These are phyloP conservation scores for Rhizophora apiculata DNA, from an alignment of 345 rosid species.

Conservation along the genomic window DNA sequence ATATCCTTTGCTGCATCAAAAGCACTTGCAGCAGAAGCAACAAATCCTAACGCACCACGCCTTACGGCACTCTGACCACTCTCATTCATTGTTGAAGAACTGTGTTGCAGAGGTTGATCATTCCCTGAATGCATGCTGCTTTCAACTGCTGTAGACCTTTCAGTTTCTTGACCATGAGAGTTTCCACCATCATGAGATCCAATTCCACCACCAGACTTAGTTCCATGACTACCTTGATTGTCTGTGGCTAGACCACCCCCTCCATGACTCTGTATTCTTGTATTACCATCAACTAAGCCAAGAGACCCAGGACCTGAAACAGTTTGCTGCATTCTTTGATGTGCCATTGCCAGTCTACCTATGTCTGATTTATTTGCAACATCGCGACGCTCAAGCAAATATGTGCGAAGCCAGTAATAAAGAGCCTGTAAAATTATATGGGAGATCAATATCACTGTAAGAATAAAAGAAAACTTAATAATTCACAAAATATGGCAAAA, in stretches of 20 bases:
- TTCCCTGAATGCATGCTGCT: slow-evolving; percentile 52
- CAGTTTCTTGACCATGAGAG: slow-evolving; percentile 86
- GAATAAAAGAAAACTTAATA: not conserved
- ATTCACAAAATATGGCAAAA: slow-evolving; percentile 4
- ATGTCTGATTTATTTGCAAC: slow-evolving; percentile 87
- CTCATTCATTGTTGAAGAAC: slow-evolving; percentile 53
- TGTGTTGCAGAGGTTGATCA: slow-evolving; percentile 77
- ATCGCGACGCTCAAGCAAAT: slow-evolving; percentile 97
- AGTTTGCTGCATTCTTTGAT: slow-evolving; percentile 92
- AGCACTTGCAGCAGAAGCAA: slow-evolving; percentile 83
- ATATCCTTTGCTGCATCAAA: slow-evolving; percentile 98
- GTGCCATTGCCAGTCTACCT: slow-evolving; percentile 77
- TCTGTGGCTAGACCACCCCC: slow-evolving; percentile 53
- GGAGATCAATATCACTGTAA: slow-evolving; percentile 10
- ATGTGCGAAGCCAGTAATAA: slow-evolving; percentile 97
- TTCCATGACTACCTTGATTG: slow-evolving; percentile 63
- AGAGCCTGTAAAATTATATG: slow-evolving; percentile 54
- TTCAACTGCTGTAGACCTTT: slow-evolving; percentile 55
- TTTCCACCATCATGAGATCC: slow-evolving; percentile 76
- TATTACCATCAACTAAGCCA: slow-evolving; percentile 48
- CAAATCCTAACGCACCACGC: slow-evolving; percentile 62
- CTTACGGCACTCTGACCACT: slow-evolving; percentile 59
- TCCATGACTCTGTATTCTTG: slow-evolving; percentile 48
- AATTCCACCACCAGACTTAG: slow-evolving; percentile 50
- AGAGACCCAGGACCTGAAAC: slow-evolving; percentile 51